Conservation (phyloP, 2,329 filamentous ascomycete genomes). For the Dissoconium aciculare region DNA sequence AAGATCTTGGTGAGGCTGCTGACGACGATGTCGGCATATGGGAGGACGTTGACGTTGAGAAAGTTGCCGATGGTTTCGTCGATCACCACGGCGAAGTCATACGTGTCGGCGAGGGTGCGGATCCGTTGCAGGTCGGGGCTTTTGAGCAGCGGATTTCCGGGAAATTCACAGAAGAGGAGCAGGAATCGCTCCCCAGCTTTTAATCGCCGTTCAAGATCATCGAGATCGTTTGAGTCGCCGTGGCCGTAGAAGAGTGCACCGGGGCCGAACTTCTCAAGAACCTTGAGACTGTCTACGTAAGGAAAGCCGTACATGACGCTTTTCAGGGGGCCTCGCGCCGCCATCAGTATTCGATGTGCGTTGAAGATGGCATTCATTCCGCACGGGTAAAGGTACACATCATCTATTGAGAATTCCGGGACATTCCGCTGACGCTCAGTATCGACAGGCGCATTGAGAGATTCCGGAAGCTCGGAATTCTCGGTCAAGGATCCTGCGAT, state of each 20-base stretch:
- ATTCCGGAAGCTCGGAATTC: slow-evolving; percentile 51
- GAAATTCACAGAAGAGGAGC: slow-evolving; percentile 86
- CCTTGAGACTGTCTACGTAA: slow-evolving; percentile 92
- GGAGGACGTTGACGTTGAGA: slow-evolving; percentile 85
- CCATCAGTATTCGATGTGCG: slow-evolving; percentile 59
- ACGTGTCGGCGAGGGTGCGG: slow-evolving; percentile 59
- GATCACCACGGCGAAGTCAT: slow-evolving; percentile 78
- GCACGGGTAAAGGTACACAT: slow-evolving; percentile 75
- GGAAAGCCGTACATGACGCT: slow-evolving; percentile 94
- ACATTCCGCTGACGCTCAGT: slow-evolving; percentile 28
- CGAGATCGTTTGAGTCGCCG: slow-evolving; percentile 60
- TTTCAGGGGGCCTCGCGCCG: slow-evolving; percentile 45
- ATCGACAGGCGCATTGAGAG: slow-evolving; percentile 32
- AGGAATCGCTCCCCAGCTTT: slow-evolving; percentile 60
- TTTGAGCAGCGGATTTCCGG: slow-evolving; percentile 75
- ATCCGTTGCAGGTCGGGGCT: slow-evolving; percentile 78
- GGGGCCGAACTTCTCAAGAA: slow-evolving; percentile 84
- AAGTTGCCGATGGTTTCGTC: slow-evolving; percentile 97
- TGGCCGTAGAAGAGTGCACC: slow-evolving; percentile 80
- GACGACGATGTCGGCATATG: slow-evolving; percentile 78
- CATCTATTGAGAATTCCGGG: slow-evolving; percentile 59
- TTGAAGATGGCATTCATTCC: slow-evolving; percentile 97
- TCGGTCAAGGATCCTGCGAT: slow-evolving; percentile 75
- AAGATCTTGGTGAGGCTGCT: slow-evolving; percentile 96
- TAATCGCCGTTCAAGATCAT: slow-evolving; percentile 64